These are phyloP conservation scores for Pestalotiopsis sp. DNA, from an alignment of 2,329 filamentous ascomycete genomes.

Conservation along the genomic window DNA sequence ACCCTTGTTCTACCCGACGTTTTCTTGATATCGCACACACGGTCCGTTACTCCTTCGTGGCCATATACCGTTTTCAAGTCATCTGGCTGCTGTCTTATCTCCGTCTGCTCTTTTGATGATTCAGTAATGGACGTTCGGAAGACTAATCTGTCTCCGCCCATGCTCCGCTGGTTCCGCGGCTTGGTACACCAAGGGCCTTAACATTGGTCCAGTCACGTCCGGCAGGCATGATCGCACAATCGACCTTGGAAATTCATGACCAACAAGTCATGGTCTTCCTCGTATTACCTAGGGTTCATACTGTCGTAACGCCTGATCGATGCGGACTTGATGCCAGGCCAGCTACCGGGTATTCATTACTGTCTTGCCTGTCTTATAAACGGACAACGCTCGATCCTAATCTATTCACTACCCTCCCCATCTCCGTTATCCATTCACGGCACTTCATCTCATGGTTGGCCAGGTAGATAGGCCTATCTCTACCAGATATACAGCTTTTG, in stretches of 20 bases:
- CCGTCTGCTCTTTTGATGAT: constrained; percentile 17
- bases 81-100: neutral
- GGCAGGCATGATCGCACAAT: neutral
- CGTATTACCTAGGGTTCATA: neutral
- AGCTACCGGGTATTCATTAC: neutral
- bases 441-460: neutral
- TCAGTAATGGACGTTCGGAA: constrained; percentile 16
- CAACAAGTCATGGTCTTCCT: neutral
- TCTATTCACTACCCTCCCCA: neutral
- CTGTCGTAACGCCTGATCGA: neutral
- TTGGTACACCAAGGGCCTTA: constrained; percentile 13
- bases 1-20: constrained; percentile 16
- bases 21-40: constrained; percentile 35
- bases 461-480: neutral
- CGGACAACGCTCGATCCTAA: neutral
- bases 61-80: neutral
- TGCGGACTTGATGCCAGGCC: neutral
- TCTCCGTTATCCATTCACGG: neutral
- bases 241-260: neutral
- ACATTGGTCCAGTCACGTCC: neutral
- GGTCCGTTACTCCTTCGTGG: constrained; percentile 42
- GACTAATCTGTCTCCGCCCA: constrained; percentile 23
- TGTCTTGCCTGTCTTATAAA: neutral
- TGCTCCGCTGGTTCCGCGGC: constrained; percentile 26
- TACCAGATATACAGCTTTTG: neutral